Conservation (phyloP, 345 rosid species). For the Eucalyptus grandis region DNA sequence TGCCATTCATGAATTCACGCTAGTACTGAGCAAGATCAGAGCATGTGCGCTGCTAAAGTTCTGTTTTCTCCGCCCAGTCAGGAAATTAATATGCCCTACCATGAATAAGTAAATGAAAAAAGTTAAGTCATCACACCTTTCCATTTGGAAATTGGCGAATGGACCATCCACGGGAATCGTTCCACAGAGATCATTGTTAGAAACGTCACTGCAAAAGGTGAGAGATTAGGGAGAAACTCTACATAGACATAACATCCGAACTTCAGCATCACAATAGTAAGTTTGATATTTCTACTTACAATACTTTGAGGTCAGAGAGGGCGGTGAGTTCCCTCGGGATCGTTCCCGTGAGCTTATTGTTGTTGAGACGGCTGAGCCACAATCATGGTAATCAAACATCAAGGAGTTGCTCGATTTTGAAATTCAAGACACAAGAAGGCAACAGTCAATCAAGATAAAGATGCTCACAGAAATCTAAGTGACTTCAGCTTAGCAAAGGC, state of each 20-base stretch:
- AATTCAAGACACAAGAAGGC: neutral
- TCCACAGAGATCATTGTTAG: slow-evolving; percentile 59
- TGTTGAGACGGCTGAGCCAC: slow-evolving; percentile 40
- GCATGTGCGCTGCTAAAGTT: neutral
- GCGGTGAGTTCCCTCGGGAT: slow-evolving; percentile 55
- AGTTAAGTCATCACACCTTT: slow-evolving; percentile 20
- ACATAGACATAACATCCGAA: neutral
- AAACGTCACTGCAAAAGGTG: slow-evolving; percentile 34
- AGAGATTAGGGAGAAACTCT: neutral
- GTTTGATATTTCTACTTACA: slow-evolving; percentile 25
- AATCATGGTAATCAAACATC: neutral
- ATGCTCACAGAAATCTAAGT: slow-evolving; percentile 54
- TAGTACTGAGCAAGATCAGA: neutral
- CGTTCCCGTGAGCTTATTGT: slow-evolving; percentile 51
- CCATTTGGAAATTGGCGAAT: slow-evolving; percentile 38
- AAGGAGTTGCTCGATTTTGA: neutral
- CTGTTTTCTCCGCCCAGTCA: neutral
- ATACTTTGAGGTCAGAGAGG: slow-evolving; percentile 42
- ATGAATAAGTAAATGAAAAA: neutral
- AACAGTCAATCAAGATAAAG: neutral
- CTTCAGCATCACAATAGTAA: neutral
- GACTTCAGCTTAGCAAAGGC: slow-evolving; percentile 51
- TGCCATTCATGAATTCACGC: neutral
- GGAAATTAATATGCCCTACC: neutral
- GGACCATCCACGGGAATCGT: slow-evolving; percentile 74